Percentiles rank a stretch among this genome's conserved stretches.
Evolutionary conservation across 2,329 filamentous ascomycete species (phyloP).

Genomic region (Exophiala bonariae): DNA sequence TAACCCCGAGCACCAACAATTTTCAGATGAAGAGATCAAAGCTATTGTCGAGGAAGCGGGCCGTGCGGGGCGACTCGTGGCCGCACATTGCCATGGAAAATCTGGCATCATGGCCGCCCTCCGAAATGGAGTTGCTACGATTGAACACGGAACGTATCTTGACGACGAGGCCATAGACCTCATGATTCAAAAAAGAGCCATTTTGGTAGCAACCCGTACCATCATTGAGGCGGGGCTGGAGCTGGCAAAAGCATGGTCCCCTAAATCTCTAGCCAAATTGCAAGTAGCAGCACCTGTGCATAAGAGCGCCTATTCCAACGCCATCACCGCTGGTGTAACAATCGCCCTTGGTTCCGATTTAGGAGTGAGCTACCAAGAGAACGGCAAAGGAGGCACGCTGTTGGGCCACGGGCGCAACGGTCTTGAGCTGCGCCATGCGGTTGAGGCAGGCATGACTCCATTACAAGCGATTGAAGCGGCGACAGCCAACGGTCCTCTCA

Average conservation of each 20-base stretch:
- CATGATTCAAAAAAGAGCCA: constrained; percentile 51
- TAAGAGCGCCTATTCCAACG: constrained; percentile 40
- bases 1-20: constrained; percentile 55
- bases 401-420: constrained; percentile 46
- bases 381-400: no score
- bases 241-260: neutral
- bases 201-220: constrained; percentile 55
- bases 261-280: neutral
- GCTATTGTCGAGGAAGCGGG: constrained; percentile 54
- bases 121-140: constrained; percentile 55
- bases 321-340: constrained; percentile 43
- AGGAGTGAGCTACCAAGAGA: constrained; percentile 37
- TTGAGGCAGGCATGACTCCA: constrained; percentile 48
- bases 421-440: constrained; percentile 48
- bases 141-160: constrained; percentile 56
- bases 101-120: constrained; percentile 56
- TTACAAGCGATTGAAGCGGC: constrained; percentile 53
- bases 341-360: constrained; percentile 51
- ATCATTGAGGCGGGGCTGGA: constrained; percentile 50
- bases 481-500: constrained; percentile 48
- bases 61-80: constrained; percentile 55
- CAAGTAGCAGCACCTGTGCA: constrained; percentile 19
- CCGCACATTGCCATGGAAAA: constrained; percentile 59
- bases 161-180: constrained; percentile 46
- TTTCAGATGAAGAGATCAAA: constrained; percentile 56